Evolutionary conservation across 257 asterid genomes (phyloP), one percentile per base, ranked within the genome.

Genomic region (Primulina eburnea): DNA sequence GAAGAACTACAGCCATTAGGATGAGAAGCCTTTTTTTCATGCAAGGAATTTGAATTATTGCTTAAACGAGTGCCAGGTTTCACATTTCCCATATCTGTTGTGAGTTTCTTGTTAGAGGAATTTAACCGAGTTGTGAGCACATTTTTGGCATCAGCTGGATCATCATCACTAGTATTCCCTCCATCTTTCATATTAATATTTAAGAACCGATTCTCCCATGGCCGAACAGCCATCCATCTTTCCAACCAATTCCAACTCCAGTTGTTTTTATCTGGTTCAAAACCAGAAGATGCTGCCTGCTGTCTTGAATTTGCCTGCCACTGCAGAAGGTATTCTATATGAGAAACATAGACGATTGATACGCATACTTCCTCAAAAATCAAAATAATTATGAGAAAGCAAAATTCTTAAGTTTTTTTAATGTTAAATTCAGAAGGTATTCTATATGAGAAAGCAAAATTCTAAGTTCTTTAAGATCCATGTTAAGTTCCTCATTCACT

Each of bases 201-300:
- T 30, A 86, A 53, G 65, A 86, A 56, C 30, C 89, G 87, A 34
- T 87, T 89, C 76, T 93, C 96, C 99, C 99, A 93, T 2, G 99
- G 99, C 64, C 96, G 96, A 75, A 90, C 92, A 30, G 90, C 94
- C 99, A 89, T 90, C 97, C 99, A 90, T 80, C 97, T 82, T 80
- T 93, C 99, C 81, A 90, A 77, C 99, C 99, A 93, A 74, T 90
- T 93, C 97, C 96, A 93, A 16, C 96, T 94, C 99, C 99, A 93
- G 81, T 82, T 82, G 80, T 78, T 77, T 67, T 79, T 88, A 50
- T 89, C 95, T 12, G 94, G 90, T 79, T 89, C 88, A 67, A 84
- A 86, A 62, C 88, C 88, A 70, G 82, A 63, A 28, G 70, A 75
- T 4, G 69, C 43, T 40, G 59, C 61, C 74, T 78, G 95, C 69